Evolutionary conservation across 495 filamentous ascomycete genomes (phyloP).

Genomic region (Talaromyces adpressus): DNA sequence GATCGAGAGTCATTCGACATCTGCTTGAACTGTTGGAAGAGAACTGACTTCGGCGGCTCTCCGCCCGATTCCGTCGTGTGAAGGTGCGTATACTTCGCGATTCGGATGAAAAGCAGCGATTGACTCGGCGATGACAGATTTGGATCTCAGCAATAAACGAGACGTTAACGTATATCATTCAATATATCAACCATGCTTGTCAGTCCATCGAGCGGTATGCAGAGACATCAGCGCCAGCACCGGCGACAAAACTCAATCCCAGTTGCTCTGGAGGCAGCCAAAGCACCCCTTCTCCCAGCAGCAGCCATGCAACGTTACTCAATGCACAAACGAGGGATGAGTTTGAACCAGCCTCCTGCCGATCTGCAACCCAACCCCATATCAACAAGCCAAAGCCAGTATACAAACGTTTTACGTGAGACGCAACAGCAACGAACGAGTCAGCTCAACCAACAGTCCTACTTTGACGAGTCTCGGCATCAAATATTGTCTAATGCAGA

Average conservation of each 20-base stretch:
- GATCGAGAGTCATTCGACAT: neutral
- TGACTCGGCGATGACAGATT: neutral
- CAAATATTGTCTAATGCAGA: conserved; percentile 18
- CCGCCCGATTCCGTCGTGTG: neutral
- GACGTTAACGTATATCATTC: neutral
- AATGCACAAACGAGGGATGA: conserved; percentile 70
- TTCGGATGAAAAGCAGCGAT: neutral
- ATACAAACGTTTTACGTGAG: conserved; percentile 56
- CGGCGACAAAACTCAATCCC: conserved; percentile 87
- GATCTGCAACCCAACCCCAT: conserved; percentile 30
- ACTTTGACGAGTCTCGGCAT: conserved; percentile 17
- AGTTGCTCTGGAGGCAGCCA: conserved; percentile 59
- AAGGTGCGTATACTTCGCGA: neutral
- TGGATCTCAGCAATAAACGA: neutral
- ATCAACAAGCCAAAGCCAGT: conserved; percentile 50
- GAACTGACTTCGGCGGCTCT: neutral
- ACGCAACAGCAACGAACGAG: conserved; percentile 63
- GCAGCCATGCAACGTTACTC: conserved; percentile 42
- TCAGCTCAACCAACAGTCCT: conserved; percentile 50
- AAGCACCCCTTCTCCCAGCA: conserved; percentile 54
- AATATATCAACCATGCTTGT: conserved; percentile 60
- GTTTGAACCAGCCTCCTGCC: conserved; percentile 59
- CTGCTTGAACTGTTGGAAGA: neutral
- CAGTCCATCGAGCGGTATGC: conserved; percentile 57
- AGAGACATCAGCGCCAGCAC: conserved; percentile 67